A percentile compares a stretch with the other conserved stretches of the same genome.
These are phyloP conservation scores for Neonectria ditissima DNA, from an alignment of 2,329 filamentous ascomycete genomes.

Conservation along the genomic window DNA sequence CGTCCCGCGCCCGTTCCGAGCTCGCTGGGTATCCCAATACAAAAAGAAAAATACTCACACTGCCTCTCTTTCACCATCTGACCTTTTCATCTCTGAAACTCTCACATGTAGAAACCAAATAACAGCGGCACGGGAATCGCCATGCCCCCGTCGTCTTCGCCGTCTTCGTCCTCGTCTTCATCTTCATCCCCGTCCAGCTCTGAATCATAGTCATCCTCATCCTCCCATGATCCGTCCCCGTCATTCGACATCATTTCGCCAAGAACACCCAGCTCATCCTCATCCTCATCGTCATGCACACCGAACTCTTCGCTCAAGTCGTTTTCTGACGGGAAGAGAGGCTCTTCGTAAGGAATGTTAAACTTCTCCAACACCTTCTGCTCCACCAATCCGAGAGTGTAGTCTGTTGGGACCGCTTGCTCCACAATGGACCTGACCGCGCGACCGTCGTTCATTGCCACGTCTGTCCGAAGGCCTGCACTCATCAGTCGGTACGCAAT, in stretches of 20 bases:
- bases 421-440: constrained; percentile 39
- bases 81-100: not conserved
- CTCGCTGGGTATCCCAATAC: constrained; percentile 16
- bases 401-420: constrained; percentile 36
- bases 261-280: constrained; percentile 4
- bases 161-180: constrained; percentile 20
- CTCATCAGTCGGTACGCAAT: constrained; percentile 38
- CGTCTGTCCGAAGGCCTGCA: constrained; percentile 43
- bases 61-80: constrained; percentile 5
- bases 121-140: constrained; percentile 38
- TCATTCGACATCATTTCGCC: constrained; percentile 20
- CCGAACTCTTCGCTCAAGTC: constrained; percentile 8
- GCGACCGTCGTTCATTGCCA: constrained; percentile 35
- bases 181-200: constrained; percentile 19
- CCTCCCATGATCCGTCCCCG: constrained; percentile 16
- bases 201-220: constrained; percentile 15
- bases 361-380: constrained; percentile 41
- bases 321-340: constrained; percentile 16
- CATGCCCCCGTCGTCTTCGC: constrained; percentile 22
- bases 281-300: constrained; percentile 21
- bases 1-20: constrained; percentile 6
- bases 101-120: constrained; percentile 37
- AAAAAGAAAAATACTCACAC: constrained; percentile 23
- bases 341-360: constrained; percentile 41
- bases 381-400: constrained; percentile 35